Evolutionary conservation across 495 filamentous ascomycete genomes (phyloP).

Genomic region (Penicillium simplicissimum): DNA sequence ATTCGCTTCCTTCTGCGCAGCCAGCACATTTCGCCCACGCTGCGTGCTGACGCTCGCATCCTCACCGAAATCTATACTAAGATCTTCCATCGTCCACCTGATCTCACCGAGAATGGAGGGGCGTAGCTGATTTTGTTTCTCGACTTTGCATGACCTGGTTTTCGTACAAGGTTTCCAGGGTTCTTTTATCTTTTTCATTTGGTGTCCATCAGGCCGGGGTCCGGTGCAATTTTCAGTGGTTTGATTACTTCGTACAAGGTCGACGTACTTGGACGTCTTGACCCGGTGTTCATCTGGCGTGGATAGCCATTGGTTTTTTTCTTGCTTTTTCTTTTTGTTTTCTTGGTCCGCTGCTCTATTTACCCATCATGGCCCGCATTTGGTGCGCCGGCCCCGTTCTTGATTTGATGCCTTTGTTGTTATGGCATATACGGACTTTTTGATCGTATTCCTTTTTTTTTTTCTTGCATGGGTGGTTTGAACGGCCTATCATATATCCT

Average conservation of each 20-base stretch:
- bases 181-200: background rate
- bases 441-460: background rate
- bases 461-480: slow-evolving; percentile 3
- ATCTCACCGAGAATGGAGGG: slow-evolving; percentile 7
- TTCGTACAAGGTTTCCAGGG: background rate
- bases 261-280: background rate
- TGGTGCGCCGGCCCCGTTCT: background rate
- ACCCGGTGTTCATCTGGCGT: background rate
- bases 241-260: background rate
- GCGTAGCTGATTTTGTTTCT: background rate
- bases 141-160: background rate
- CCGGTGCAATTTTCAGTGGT: background rate
- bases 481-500: slow-evolving; percentile 4
- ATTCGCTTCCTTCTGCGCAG: slow-evolving; percentile 67
- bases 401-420: background rate
- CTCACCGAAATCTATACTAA: slow-evolving; percentile 61
- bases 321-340: background rate
- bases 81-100: slow-evolving; percentile 39
- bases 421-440: background rate
- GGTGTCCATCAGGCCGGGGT: background rate
- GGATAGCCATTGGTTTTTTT: background rate
- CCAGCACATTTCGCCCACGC: slow-evolving; percentile 63
- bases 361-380: background rate
- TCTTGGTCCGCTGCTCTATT: too few species aligned
- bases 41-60: slow-evolving; percentile 67